A percentile compares a stretch with the other conserved stretches of the same genome.
phyloP scores from a whole-genome alignment of 768 basidiomycete species.

The Guyanaporus albipodus region DNA sequence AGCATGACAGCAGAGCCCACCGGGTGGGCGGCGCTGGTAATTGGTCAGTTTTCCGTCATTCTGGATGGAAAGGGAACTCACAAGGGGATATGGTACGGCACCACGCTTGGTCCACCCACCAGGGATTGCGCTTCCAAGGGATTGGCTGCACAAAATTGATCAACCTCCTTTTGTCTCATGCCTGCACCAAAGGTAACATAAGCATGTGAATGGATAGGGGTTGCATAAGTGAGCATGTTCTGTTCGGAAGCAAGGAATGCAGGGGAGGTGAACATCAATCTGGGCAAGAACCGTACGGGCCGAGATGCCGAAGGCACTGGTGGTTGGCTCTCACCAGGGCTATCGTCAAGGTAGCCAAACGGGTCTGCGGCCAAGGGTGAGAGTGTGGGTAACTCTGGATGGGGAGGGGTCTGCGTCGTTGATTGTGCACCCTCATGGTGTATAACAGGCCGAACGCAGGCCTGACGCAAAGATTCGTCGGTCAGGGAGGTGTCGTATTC shows the following conservation, averaged over 20 bases:
- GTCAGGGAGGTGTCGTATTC: too few relatives aligned
- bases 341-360: slow-evolving; percentile 54
- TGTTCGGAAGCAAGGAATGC: slow-evolving; percentile 34
- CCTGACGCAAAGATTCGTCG: neutral
- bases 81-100: slow-evolving; percentile 83
- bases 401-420: neutral
- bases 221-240: slow-evolving; percentile 45
- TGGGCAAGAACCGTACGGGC: slow-evolving; percentile 21
- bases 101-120: slow-evolving; percentile 45
- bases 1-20: slow-evolving; percentile 78
- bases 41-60: slow-evolving; percentile 3
- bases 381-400: neutral
- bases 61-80: slow-evolving; percentile 34
- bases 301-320: slow-evolving; percentile 22
- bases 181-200: slow-evolving; percentile 88
- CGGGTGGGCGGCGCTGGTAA: slow-evolving; percentile 69
- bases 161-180: slow-evolving; percentile 79
- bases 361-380: slow-evolving; percentile 41
- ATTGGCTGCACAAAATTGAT: slow-evolving; percentile 66
- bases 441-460: neutral
- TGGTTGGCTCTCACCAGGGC: slow-evolving; percentile 28
- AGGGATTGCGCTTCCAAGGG: slow-evolving; percentile 58
- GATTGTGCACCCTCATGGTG: neutral
- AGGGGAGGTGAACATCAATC: slow-evolving; percentile 34
- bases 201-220: slow-evolving; percentile 64